These are phyloP conservation scores for Avena atlantica DNA, from an alignment of 176 grass and related monocot genomes.

Conservation along the genomic window DNA sequence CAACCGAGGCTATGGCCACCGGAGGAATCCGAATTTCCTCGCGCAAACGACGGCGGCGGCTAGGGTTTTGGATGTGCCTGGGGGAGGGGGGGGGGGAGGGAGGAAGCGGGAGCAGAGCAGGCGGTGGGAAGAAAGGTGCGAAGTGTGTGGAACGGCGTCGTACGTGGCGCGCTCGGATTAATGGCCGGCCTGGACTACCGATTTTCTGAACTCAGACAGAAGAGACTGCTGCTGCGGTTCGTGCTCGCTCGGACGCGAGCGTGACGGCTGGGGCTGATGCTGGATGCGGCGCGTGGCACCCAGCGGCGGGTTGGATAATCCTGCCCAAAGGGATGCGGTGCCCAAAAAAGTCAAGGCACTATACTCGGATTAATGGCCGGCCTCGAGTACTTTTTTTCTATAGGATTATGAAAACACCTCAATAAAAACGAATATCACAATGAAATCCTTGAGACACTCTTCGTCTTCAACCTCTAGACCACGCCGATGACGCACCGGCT, in stretches of 20 bases:
- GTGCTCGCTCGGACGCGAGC: background rate
- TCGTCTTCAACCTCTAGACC: too few relatives aligned
- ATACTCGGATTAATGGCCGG: too few relatives aligned
- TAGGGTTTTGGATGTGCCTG: conserved; percentile 44
- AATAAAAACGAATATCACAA: too few relatives aligned
- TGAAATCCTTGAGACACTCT: too few relatives aligned
- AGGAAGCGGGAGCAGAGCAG: background rate
- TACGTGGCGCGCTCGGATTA: conserved; percentile 35
- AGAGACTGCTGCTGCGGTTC: background rate
- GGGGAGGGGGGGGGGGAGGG: background rate
- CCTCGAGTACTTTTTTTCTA: too few relatives aligned
- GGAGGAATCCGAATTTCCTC: conserved; percentile 4
- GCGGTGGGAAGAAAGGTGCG: conserved; percentile 20
- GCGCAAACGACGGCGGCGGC: conserved; percentile 37
- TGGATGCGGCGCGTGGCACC: conserved; percentile 15
- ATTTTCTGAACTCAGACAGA: background rate
- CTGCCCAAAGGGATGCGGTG: background rate
- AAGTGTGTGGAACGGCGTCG: conserved; percentile 26
- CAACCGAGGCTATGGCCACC: background rate
- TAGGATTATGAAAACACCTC: too few relatives aligned
- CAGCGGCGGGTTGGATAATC: conserved; percentile 8
- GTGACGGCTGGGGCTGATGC: background rate
- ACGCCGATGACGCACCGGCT: too few relatives aligned
- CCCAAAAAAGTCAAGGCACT: too few relatives aligned
- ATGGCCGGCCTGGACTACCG: background rate